phyloP scores from a whole-genome alignment of 2,329 filamentous ascomycete species.

The Alternaria longipes region DNA sequence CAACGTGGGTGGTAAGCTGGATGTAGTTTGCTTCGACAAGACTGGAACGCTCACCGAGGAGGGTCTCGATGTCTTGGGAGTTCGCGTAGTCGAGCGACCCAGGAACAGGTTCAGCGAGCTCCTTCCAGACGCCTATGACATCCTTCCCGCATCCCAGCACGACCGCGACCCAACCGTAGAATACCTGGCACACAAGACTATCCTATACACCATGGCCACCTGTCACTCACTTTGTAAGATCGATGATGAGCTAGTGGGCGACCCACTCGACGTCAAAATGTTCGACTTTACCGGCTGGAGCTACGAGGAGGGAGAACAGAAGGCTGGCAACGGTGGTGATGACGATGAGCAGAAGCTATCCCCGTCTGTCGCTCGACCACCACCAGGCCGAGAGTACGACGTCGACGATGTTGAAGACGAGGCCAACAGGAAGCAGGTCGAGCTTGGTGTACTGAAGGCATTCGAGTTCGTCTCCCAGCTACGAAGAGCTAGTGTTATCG shows the following conservation, averaged over 20 bases:
- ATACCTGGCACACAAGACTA: constrained; percentile 71
- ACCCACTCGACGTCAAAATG: constrained; percentile 97
- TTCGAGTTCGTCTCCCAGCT: constrained; percentile 97
- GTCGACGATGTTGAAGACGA: constrained; percentile 60
- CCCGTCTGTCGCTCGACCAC: constrained; percentile 89
- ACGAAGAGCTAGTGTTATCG: constrained; percentile 89
- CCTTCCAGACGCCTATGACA: constrained; percentile 69
- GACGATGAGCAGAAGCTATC: constrained; percentile 82
- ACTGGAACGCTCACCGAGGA: constrained; percentile 98
- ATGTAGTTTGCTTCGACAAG: constrained; percentile 98
- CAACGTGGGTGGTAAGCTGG: constrained; percentile 94
- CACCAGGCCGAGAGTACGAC: constrained; percentile 67
- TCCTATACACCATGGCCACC: constrained; percentile 94
- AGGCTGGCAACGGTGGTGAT: constrained; percentile 65
- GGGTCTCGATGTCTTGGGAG: constrained; percentile 89
- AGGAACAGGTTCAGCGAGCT: constrained; percentile 77
- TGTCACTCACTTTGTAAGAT: constrained; percentile 91
- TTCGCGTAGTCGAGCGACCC: constrained; percentile 76
- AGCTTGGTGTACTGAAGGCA: constrained; percentile 87
- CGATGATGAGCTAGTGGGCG: constrained; percentile 88
- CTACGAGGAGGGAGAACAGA: constrained; percentile 86
- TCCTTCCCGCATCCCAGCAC: constrained; percentile 65
- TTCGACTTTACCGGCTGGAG: constrained; percentile 95
- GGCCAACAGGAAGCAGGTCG: constrained; percentile 67
- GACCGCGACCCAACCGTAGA: constrained; percentile 68